Evolutionary conservation across 371 early-diverging fungal genomes (phyloP).

Genomic region (Edhazardia aedis): DNA sequence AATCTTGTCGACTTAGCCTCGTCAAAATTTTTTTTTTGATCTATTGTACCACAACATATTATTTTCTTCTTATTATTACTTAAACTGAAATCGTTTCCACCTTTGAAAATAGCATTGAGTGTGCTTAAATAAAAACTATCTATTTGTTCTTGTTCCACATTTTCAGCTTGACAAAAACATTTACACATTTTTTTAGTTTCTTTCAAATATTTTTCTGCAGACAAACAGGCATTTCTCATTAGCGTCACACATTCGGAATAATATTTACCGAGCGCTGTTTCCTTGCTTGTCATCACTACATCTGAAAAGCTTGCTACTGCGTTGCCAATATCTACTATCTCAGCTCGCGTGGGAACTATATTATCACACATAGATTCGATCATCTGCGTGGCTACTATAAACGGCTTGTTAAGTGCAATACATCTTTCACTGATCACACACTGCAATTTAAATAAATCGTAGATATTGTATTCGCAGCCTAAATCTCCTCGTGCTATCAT

Average conservation of each 20-base stretch:
- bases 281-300: slow-evolving; percentile 90
- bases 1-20: no score
- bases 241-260: slow-evolving; percentile 50
- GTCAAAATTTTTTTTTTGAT: no score
- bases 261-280: slow-evolving; percentile 71
- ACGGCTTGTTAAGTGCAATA: slow-evolving; percentile 73
- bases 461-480: slow-evolving; percentile 77
- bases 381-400: slow-evolving; percentile 90
- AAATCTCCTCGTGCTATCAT: slow-evolving; percentile 94
- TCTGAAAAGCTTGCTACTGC: slow-evolving; percentile 83
- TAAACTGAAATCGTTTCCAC: no score
- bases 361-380: slow-evolving; percentile 79
- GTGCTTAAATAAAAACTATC: no score
- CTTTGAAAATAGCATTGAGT: no score
- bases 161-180: no score
- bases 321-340: slow-evolving; percentile 87
- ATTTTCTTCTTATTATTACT: no score
- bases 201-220: no score
- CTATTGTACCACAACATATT: no score
- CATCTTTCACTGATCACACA: slow-evolving; percentile 82
- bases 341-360: slow-evolving; percentile 86
- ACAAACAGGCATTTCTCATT: no score
- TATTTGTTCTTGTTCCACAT: no score
- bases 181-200: no score
- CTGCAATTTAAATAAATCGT: slow-evolving; percentile 69